Conservation (phyloP, 2,329 filamentous ascomycete species). For the Fusarium humuli region DNA sequence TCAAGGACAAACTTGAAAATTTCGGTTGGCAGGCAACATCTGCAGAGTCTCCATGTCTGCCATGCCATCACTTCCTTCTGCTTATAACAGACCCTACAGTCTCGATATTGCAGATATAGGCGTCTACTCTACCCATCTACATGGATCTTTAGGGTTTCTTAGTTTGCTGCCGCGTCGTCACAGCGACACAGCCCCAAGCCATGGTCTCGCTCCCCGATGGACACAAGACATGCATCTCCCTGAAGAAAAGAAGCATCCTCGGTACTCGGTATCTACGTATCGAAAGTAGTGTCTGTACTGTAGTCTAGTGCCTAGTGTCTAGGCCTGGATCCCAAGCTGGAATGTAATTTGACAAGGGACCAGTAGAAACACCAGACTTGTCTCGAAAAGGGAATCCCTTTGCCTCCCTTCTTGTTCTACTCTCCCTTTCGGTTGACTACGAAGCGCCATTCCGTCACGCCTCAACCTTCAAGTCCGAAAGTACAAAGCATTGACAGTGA, state of each 20-base stretch:
- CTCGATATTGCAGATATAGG: background rate
- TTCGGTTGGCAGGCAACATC: background rate
- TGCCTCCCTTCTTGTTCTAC: background rate
- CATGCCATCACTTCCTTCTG: background rate
- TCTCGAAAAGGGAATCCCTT: slow-evolving; percentile 7
- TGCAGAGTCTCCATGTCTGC: background rate
- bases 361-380: slow-evolving; percentile 9
- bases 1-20: background rate
- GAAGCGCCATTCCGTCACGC: background rate
- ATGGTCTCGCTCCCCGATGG: background rate
- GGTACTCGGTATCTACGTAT: slow-evolving; percentile 17
- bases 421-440: slow-evolving; percentile 11
- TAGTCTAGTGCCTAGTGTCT: slow-evolving; percentile 11
- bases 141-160: background rate
- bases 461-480: background rate
- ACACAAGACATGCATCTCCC: background rate
- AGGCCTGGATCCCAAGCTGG: slow-evolving; percentile 20
- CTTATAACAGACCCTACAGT: background rate
- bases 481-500: background rate
- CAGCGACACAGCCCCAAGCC: slow-evolving; percentile 5
- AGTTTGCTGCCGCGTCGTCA: slow-evolving; percentile 7
- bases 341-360: slow-evolving; percentile 1
- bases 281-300: background rate
- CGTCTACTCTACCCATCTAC: background rate
- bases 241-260: slow-evolving; percentile 7